Evolutionary conservation across 225 moss, liverwort and hornwort genomes (phyloP).

Genomic region (Straminergon stramineum): DNA sequence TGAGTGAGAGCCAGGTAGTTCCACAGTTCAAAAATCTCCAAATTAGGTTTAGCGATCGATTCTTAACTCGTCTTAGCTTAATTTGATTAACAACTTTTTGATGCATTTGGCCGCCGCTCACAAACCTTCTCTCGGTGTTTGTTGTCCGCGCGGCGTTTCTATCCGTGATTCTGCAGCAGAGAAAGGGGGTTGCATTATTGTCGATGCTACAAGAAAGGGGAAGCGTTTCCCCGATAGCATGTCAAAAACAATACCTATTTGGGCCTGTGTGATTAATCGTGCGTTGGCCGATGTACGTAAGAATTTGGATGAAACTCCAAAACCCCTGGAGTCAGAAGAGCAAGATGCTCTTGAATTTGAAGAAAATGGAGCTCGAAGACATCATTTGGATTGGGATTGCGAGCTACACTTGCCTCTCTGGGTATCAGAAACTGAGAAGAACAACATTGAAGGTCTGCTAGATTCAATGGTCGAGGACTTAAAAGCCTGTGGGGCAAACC

Average conservation of each 20-base stretch:
- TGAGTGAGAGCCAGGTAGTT: conserved; percentile 39
- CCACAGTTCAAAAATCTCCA: not conserved
- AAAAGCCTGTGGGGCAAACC: conserved; percentile 51
- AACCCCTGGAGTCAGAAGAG: not conserved
- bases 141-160: not conserved
- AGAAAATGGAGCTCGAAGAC: not conserved
- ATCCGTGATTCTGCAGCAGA: conserved; percentile 49
- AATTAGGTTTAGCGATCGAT: not conserved
- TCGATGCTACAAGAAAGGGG: conserved; percentile 96
- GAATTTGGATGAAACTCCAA: not conserved
- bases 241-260: conserved; percentile 96
- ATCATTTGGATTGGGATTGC: conserved; percentile 53
- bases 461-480: conserved; percentile 62
- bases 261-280: conserved; percentile 87
- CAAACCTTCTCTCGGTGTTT: not conserved
- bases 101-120: not conserved
- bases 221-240: conserved; percentile 96
- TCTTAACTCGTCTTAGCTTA: not conserved
- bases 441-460: conserved; percentile 55
- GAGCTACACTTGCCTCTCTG: conserved; percentile 70
- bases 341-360: not conserved
- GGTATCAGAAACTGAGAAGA: conserved; percentile 81
- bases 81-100: not conserved
- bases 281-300: conserved; percentile 46
- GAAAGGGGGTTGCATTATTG: conserved; percentile 83